Conservation (phyloP, 2,329 filamentous ascomycete species). For the Fusarium sp. region DNA sequence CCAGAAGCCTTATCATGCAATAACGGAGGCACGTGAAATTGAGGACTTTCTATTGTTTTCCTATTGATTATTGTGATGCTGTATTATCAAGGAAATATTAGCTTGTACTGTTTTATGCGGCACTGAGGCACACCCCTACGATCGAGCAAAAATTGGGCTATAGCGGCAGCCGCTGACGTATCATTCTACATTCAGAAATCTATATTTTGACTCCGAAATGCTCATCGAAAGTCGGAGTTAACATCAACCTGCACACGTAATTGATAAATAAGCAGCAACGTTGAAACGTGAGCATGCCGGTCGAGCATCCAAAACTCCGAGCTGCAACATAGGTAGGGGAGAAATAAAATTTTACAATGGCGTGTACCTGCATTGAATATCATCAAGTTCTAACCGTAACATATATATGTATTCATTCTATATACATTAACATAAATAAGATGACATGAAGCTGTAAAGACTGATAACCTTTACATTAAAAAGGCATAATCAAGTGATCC, state of each 20-base stretch:
- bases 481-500: conserved; percentile 15
- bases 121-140: neutral
- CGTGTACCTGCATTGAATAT: conserved; percentile 8
- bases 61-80: neutral
- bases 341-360: neutral
- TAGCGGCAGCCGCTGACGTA: conserved; percentile 34
- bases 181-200: conserved; percentile 7
- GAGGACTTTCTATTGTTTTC: neutral
- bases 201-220: neutral
- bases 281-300: neutral
- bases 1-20: neutral
- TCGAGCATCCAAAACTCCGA: too few species aligned
- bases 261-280: neutral
- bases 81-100: neutral
- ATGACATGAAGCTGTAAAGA: conserved; percentile 20
- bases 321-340: too few species aligned
- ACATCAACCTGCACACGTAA: neutral
- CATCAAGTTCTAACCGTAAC: conserved; percentile 1
- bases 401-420: conserved; percentile 19
- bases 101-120: neutral
- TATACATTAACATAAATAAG: conserved; percentile 14
- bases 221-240: neutral
- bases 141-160: conserved; percentile 11
- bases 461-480: conserved; percentile 2
- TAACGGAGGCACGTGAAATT: neutral